A percentile compares a stretch with the other conserved stretches of the same genome.
These are phyloP conservation scores for Porpolomopsis calyptriformis DNA, from an alignment of 768 basidiomycete genomes.

Conservation along the genomic window DNA sequence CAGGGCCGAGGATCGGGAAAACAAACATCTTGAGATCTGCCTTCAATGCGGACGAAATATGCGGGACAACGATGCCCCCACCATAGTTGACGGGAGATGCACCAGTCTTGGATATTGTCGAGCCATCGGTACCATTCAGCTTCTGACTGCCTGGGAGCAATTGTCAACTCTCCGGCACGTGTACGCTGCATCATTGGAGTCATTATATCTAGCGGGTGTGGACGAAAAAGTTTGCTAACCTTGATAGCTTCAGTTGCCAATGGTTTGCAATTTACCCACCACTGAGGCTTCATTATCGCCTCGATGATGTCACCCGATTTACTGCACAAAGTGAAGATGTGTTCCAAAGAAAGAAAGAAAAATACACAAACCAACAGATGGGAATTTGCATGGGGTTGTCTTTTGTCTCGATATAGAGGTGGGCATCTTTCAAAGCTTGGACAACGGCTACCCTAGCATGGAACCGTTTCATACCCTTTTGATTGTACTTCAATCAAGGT, in stretches of 20 bases:
- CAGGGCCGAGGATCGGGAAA: too few relatives aligned
- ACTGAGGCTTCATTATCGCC: conserved; percentile 91
- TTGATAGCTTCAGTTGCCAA: conserved; percentile 84
- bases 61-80: conserved; percentile 98
- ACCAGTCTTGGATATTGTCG: conserved; percentile 95
- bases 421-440: conserved; percentile 71
- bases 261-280: conserved; percentile 95
- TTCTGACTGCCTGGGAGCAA: conserved; percentile 78
- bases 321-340: conserved; percentile 27
- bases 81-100: conserved; percentile 97
- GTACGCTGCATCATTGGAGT: conserved; percentile 53
- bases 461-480: conserved; percentile 91
- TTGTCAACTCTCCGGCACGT: conserved; percentile 72
- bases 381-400: conserved; percentile 98
- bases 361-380: conserved; percentile 59
- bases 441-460: conserved; percentile 80
- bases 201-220: not conserved
- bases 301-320: conserved; percentile 98
- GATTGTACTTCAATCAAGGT: not conserved
- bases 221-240: conserved; percentile 30
- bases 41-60: conserved; percentile 83
- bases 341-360: not conserved
- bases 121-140: conserved; percentile 96
- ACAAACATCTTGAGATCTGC: conserved; percentile 50
- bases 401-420: conserved; percentile 81